Base-by-base conservation (phyloP, 2,329 filamentous ascomycete genomes). In the Arthroderma uncinatum region DNA sequence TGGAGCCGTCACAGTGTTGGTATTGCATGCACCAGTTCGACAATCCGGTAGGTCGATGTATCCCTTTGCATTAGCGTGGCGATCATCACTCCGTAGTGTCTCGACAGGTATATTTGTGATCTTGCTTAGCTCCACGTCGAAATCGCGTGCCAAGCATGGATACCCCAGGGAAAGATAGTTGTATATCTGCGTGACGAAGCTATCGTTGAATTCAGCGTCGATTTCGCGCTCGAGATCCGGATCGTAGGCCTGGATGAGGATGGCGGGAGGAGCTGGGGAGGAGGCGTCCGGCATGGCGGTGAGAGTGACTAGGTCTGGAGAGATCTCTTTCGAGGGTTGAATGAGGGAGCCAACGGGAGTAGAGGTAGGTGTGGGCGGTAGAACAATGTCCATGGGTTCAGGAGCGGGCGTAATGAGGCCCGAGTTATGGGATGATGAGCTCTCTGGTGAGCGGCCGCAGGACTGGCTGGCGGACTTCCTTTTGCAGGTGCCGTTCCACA, bases 141-240 rank as follows among this genome's bases (percentile, higher is more conserved):
- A 97, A 37, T 82, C 80, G 21, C 86, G 82, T 9, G 91, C 92
- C 65, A 90, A 83, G 34, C 88, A 85, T 2, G 92, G 91, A 70
- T 96, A 96, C 4, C 92, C 92, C 4, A 97, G 79, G 0, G 89
- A 95, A 14, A 97, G 79, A 71, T 97, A 97, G 71, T 97, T 96
- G 78, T 94, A 97, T 6, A 97, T 91, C 71, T 97, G 92, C 0
- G 91, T 95, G 57, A 96, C 83, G 68, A 96, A 95, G 2, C 78
- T 78, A 68, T 95, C 89, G 60, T 85, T 78, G 65, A 93, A 95
- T 70, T 95, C 90, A 33, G 73, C 69, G 28, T 78, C 72, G 42
- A 83, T 77, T 9, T 73, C 54, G 53, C 57, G 54, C 40, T 61
- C 59, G 5, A 53, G 36, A 12, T 36, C 19, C 16, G 50, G 50